Evolutionary conservation across 148 eudicot genomes (phyloP), one percentile per base, ranked within the genome.

Genomic region (Chenopodium suecicum): DNA sequence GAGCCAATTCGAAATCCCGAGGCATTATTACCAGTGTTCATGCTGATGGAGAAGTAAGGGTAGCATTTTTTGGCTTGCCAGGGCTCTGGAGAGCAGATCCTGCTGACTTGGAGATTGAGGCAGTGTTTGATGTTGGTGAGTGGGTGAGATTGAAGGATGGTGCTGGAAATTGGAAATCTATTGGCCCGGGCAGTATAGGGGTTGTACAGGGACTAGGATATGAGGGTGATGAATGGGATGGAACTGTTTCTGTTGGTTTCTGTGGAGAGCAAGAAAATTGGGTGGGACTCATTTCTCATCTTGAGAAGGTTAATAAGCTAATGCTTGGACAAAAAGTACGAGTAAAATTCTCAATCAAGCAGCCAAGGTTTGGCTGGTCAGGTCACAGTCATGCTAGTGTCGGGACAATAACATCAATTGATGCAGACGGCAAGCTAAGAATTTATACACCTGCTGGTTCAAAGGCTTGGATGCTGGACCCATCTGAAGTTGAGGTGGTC

Each of bases 51-150:
- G 99, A 96, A 89, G 92, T 94, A 70, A 89, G 99, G 81, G 89
- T 94, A 3, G 91, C 93, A 29, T 88, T 96, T 81, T 88, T 87
- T 82, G 92, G 93, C 70, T 82, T 91, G 80, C 82, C 88, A 4
- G 98, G 98, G 29, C 87, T 94, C 65, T 96, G 98, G 99, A 90
- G 82, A 83, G 99, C 92, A 48, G 99, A 96, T 81, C 99, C 99
- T 44, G 97, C 94, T 22, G 98, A 96, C 80, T 84, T 96, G 34
- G 94, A 91, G 86, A 79, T 85, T 25, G 97, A 94, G 86, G 88
- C 88, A n/a, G 88, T 91, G 80, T 91, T 91, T 81, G 93, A 91
- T 83, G 97, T 92, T 29, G 97, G 98, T 72, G 98, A 94, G 78
- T 96, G 99, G 99, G 99, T 92, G 50, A 90, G 83, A 68, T 77